These are phyloP conservation scores for Penicillium pulvis DNA, from an alignment of 495 filamentous ascomycete genomes.

Conservation along the genomic window DNA sequence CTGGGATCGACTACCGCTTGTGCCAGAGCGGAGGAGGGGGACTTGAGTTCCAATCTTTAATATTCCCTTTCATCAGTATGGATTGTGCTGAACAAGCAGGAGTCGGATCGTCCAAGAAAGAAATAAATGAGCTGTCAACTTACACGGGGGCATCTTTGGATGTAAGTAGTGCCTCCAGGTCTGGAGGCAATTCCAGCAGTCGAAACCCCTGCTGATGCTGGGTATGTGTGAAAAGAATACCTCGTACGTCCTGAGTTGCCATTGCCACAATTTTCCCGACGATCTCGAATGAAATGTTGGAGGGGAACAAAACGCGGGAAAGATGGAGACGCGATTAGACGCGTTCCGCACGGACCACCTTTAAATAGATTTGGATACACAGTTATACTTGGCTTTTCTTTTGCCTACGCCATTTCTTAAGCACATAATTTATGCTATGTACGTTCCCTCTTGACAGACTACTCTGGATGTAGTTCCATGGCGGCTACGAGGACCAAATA, in stretches of 20 bases:
- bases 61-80: background rate
- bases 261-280: slow-evolving; percentile 35
- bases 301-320: slow-evolving; percentile 14
- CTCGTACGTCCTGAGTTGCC: slow-evolving; percentile 60
- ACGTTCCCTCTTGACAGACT: too few relatives aligned
- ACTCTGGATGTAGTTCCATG: too few relatives aligned
- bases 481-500: slow-evolving; percentile 17
- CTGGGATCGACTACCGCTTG: slow-evolving; percentile 30
- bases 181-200: slow-evolving; percentile 79
- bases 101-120: background rate
- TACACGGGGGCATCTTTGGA: slow-evolving; percentile 62
- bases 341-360: slow-evolving; percentile 25
- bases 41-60: slow-evolving; percentile 68
- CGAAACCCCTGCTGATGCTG: slow-evolving; percentile 64
- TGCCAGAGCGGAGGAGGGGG: slow-evolving; percentile 32
- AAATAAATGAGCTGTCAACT: slow-evolving; percentile 21
- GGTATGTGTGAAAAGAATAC: slow-evolving; percentile 65
- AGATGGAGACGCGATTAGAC: slow-evolving; percentile 17
- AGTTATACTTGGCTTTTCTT: too few relatives aligned
- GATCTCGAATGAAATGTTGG: slow-evolving; percentile 2
- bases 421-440: too few relatives aligned
- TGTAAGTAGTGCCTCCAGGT: slow-evolving; percentile 67
- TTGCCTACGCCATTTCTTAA: too few relatives aligned
- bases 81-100: background rate
- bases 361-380: slow-evolving; percentile 14